Percentiles rank a stretch among this genome's conserved stretches.
Conservation (phyloP, 345 rosid species). For the Mangifera indica region DNA sequence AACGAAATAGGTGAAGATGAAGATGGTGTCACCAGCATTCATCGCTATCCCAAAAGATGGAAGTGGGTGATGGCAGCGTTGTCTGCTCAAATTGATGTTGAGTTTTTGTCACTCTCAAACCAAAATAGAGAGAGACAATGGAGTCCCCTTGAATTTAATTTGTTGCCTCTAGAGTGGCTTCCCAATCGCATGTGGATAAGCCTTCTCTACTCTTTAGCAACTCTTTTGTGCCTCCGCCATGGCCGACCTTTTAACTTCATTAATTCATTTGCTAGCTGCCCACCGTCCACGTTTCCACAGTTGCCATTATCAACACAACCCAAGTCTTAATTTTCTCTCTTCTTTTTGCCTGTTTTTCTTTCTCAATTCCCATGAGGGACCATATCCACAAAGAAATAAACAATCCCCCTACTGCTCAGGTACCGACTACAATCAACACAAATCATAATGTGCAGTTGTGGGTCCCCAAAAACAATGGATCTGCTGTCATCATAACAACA, state of each 20-base stretch:
- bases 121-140: slow-evolving; percentile 17
- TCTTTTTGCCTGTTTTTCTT: background rate
- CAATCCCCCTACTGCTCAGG: no score
- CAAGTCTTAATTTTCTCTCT: background rate
- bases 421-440: background rate
- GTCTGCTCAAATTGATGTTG: background rate
- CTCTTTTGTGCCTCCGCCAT: background rate
- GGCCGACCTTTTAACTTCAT: background rate
- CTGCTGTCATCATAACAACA: background rate
- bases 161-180: no score
- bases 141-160: background rate
- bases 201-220: background rate
- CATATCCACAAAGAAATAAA: no score
- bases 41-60: background rate
- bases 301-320: background rate
- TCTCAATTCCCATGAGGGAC: no score
- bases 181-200: no score
- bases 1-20: background rate
- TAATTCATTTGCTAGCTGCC: background rate
- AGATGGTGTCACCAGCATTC: background rate
- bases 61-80: background rate
- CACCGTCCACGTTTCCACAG: background rate
- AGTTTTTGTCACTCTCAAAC: slow-evolving; percentile 7
- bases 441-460: background rate
- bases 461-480: background rate